Base-by-base conservation (phyloP, 768 basidiomycete genomes). In the Trametes punicea region DNA sequence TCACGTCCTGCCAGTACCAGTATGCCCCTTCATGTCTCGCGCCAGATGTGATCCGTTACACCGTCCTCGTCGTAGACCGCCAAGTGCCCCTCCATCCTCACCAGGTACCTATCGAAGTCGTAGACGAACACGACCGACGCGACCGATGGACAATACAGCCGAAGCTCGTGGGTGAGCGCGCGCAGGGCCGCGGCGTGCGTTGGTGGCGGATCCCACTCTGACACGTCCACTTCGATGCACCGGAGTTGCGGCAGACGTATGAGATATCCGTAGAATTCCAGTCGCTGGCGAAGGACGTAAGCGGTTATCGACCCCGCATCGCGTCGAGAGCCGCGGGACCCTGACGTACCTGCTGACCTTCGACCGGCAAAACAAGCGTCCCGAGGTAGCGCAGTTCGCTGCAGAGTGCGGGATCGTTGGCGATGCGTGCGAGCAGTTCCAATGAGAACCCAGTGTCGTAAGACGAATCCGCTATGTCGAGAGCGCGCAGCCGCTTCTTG, bases 141-240 rank as follows among this genome's bases (percentile, higher is more conserved):
- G 26, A 86, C 70, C 1, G 75, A 75, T 5, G 81, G 78, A 57
- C 77, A 80, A 62, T 87, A 88, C 9, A 87, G 69, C 36, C 80
- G 77, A 46, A 88, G 69, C 68, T 88, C 86, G 51, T 75, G 75
- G 3, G 78, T 77, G 6, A 88, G 71, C 2, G 83, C 82, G 20
- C 83, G 78, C 38, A 84, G 67, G 3, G 84, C 85, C 6, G 77
- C 67, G 2, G 76, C 72, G 27, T 79, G 71, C 13, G 74, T 67
- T 8, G 82, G 85, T 7, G 79, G 67, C 8, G 85, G 86, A 4
- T 77, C 75, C 86, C 86, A 88, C 46, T 81, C 79, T 18, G 81
- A 81, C 25, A 87, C 74, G 38, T 87, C 86, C 6, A 87, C 71
- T 61, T 87, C 86, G 45, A 84, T 64, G 59, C 80, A 83, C 57